Base-by-base conservation (phyloP, 192 early-diverging fungal species). In the Backusella psychrophila region DNA sequence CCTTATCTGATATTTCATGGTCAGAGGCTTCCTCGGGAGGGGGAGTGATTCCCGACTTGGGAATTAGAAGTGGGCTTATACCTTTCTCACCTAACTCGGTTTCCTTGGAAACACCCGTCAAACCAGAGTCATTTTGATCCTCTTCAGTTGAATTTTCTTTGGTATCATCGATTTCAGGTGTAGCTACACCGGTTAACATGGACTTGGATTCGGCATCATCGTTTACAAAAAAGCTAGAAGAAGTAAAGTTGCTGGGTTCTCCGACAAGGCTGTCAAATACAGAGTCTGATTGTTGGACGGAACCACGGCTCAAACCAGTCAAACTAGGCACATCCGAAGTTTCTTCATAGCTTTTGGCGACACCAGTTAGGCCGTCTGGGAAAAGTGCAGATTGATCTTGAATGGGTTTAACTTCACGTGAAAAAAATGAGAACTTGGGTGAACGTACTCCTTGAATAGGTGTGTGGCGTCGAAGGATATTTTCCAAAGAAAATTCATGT, bases 71-170 rank as follows among this genome's bases (percentile, higher is more conserved):
- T 63, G 56, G 56, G 23, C 56, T 63, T 63, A 23, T 63, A 63
- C 26, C 26, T 29, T 63, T 23, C 29, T 63, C 56, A 29, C 56
- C 26, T 63, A 23, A 63, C 9, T 63, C 56, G 11, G 56, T 63
- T n/a, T 63, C 56, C 56, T 63, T 63, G 56, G 56, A 63, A 63
- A 63, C 23, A 63, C 56, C 56, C 23, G 56, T 63, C 56, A 63
- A 63, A 31, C 26, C 56, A 63, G 26, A 8, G 29, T 63, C 56
- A 63, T 63, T 63, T 26, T 19, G 9, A 63, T 29, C 26, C 11
- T 63, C 56, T 63, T 63, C 23, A 9, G 21, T 63, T 23, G 21
- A 23, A 12, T 0, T 14, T 29, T 63, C 56, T 29, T 29, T 63
- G 21, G 9, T 23, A 9, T 63, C 56, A 29, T 29, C 23, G 2